A percentile compares a stretch with the other conserved stretches of the same genome.
These are phyloP conservation scores for Globisporangium perplexum DNA, from an alignment of 352 stramenopile genomes.

Conservation along the genomic window DNA sequence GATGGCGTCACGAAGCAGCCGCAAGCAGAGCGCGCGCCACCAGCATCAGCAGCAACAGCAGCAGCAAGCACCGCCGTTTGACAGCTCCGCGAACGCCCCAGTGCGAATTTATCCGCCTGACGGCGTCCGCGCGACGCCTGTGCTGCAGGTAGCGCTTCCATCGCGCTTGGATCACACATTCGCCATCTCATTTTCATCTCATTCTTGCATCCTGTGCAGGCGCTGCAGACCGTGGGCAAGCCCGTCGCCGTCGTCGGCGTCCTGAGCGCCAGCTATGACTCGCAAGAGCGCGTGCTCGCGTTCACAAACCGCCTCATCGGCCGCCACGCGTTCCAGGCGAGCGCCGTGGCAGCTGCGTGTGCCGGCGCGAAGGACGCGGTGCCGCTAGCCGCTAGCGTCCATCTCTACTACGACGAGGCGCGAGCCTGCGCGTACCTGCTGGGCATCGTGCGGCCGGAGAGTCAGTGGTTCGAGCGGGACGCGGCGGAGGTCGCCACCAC, in stretches of 20 bases:
- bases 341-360: slow-evolving; percentile 7
- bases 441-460: slow-evolving; percentile 36
- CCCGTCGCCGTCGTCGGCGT: slow-evolving; percentile 43
- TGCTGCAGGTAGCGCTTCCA: slow-evolving; percentile 2
- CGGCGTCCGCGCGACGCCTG: slow-evolving; percentile 10
- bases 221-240: slow-evolving; percentile 30
- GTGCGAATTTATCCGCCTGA: slow-evolving; percentile 55
- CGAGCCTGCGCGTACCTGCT: slow-evolving; percentile 49
- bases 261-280: slow-evolving; percentile 31
- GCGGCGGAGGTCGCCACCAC: slow-evolving; percentile 12
- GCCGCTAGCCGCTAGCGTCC: slow-evolving; percentile 27
- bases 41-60: slow-evolving; percentile 8
- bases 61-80: slow-evolving; percentile 15
- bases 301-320: slow-evolving; percentile 67
- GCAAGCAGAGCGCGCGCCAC: slow-evolving; percentile 3
- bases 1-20: not conserved
- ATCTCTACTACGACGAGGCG: slow-evolving; percentile 53
- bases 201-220: slow-evolving; percentile 20
- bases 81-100: slow-evolving; percentile 30
- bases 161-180: not conserved
- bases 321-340: slow-evolving; percentile 36
- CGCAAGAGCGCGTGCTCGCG: slow-evolving; percentile 24
- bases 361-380: slow-evolving; percentile 12
- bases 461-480: slow-evolving; percentile 21
- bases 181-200: not conserved